Base-by-base conservation (phyloP, 129 eudicot species). In the Lactuca sativa region DNA sequence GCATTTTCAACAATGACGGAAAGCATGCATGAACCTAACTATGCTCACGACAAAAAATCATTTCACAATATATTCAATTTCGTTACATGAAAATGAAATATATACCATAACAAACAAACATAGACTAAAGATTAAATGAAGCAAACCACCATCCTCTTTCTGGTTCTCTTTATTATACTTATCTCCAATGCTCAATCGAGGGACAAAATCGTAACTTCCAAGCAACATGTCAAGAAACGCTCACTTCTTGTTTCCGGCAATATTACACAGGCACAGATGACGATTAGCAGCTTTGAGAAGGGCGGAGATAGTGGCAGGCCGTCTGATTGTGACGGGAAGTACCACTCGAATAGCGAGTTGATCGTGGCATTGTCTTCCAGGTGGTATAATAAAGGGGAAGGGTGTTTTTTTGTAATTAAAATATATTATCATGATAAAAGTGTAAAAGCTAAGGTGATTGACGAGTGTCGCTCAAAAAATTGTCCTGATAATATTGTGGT, bases 221-320 rank as follows among this genome's bases (percentile, higher is more conserved):
- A 44, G 13, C 51, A 47, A 47, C 52, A 12, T 47, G n/a, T 43
- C 37, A 30, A 41, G 8, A 43, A 34, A 44, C 18, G 56, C 69
- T 64, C 37, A 64, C 17, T 64, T 32, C n/a, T 53, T 59, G 21
- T 37, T 1, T 6, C 2, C 9, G 12, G 54, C 68, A 17, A 56
- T 4, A 47, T 47, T 8, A 55, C 52, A n/a, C n/a, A 9, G 12
- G 57, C 75, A 5, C 59, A 31, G 8, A 21, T 71, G 44, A 59
- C 67, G 5, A 58, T 71, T 14, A 69, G 43, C 57, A 53, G 37
- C 70, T 77, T 61, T 57, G 65, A 66, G 59, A 34, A 52, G 31
- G 81, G 76, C 14, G 81, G 70, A 30, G 70, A 59, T 38, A 54
- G 81, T 5, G 81, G 75, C 2, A 69, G 75, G 15, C 70, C 81